Evolutionary conservation across 2,329 filamentous ascomycete genomes (phyloP), one percentile per base, ranked within the genome.

Genomic region (Pyrenophora teres): DNA sequence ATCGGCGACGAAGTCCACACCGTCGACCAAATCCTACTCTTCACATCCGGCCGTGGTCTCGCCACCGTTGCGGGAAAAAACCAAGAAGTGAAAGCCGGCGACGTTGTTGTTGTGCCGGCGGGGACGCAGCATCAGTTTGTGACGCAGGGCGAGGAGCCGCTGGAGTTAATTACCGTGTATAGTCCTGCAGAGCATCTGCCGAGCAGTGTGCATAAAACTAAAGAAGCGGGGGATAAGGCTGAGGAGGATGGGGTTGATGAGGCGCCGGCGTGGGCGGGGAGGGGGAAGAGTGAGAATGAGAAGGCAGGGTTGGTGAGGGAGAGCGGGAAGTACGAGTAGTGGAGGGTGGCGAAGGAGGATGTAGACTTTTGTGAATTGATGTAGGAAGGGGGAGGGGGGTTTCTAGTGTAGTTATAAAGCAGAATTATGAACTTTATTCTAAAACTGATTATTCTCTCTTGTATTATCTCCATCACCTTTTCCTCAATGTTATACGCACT

Each of bases 101-200:
- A 85, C 69, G 70, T 86, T 13, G 80, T 87, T 19, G 78, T 87
- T 42, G 84, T 87, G 2, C 85, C 85, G 0, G 85, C 85, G 0
- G 85, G 85, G 0, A 87, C 84, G 2, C 82, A 84, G 68, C 84
- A 87, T 65, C 84, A 87, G 64, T 87, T 87, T 66, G 74, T 87
- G 42, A 87, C 86, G 50, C 83, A 77, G 2, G 84, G 84, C 1
- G 76, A 81, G 0, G 78, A 79, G 42, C 83, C 84, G 2, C 67
- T 87, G 44, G 82, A 86, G 58, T 66, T 87, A 32, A 81, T 87
- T 43, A 87, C 84, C 0, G 80, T 87, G 4, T 87, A 87, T 66
- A 79, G 79, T 10, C 84, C 84, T 0, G 84, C 83, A 0, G 84
- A 87, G 71, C 84, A 87, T 67, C 77, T 81, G 52, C 75, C 82